phyloP scores from a whole-genome alignment of 148 eudicot species.

The Diospyros lotus region DNA sequence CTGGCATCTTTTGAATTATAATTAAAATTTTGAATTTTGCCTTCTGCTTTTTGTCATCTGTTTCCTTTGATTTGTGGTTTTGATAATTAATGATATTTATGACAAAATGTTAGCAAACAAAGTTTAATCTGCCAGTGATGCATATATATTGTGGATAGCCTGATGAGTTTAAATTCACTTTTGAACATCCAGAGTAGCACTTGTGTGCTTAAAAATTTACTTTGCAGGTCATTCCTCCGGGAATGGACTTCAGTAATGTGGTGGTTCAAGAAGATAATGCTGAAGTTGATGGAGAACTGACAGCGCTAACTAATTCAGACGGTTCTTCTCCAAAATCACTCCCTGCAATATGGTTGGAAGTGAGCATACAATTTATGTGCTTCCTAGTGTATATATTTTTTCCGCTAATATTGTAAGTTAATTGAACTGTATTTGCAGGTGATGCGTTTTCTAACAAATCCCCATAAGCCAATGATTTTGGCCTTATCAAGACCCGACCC shows the following conservation, averaged over 20 bases:
- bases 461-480: constrained; percentile 77
- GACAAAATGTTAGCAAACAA: too few species aligned
- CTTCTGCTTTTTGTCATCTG: too few species aligned
- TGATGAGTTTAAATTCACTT: too few species aligned
- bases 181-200: neutral
- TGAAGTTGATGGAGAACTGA: constrained; percentile 52
- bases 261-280: constrained; percentile 49
- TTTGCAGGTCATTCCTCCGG: constrained; percentile 72
- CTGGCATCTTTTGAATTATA: too few species aligned
- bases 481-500: constrained; percentile 81
- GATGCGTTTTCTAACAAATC: constrained; percentile 70
- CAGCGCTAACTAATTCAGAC: constrained; percentile 37
- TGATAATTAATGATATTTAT: too few species aligned
- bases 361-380: constrained; percentile 13
- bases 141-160: too few species aligned
- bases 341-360: constrained; percentile 68
- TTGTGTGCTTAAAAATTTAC: neutral
- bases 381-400: neutral
- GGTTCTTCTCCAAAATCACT: constrained; percentile 56
- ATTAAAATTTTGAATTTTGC: too few species aligned
- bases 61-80: too few species aligned
- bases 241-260: constrained; percentile 80
- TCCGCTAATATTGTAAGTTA: neutral
- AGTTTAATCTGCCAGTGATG: too few species aligned
- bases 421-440: constrained; percentile 33